These are phyloP conservation scores for Phytopythium kandeliae DNA, from an alignment of 352 stramenopile genomes.

Conservation along the genomic window DNA sequence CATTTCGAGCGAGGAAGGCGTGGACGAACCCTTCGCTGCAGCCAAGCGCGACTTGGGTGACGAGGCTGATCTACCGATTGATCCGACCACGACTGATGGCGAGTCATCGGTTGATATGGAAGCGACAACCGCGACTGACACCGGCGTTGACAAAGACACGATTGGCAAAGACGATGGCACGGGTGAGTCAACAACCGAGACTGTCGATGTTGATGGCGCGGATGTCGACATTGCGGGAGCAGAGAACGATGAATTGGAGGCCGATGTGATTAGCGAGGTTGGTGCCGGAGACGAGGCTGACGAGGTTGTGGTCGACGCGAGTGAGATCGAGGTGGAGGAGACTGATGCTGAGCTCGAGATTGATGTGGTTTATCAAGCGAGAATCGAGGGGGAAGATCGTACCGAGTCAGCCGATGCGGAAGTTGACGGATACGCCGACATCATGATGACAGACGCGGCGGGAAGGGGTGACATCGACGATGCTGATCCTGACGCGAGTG, in stretches of 20 bases:
- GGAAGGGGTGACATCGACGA: background rate
- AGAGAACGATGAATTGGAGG: too few species aligned
- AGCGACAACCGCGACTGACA: constrained; percentile 3
- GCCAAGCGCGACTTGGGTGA: background rate
- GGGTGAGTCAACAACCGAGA: constrained; percentile 5
- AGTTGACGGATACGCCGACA: background rate
- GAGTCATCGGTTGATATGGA: background rate
- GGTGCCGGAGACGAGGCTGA: background rate
- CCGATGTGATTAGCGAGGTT: background rate
- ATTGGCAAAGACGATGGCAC: background rate
- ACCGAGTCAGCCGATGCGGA: background rate
- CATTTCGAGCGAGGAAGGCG: background rate
- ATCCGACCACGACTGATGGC: background rate
- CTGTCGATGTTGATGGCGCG: constrained; percentile 14
- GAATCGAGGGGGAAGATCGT: background rate
- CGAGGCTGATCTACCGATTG: background rate
- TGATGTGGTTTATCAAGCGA: background rate
- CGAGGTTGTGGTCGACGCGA: background rate
- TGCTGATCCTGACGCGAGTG: background rate
- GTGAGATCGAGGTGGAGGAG: background rate
- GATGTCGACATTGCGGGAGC: background rate
- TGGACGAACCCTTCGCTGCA: background rate
- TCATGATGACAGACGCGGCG: background rate
- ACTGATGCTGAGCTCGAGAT: background rate
- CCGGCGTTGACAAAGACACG: background rate